A percentile compares a stretch with the other conserved stretches of the same genome.
These are phyloP conservation scores for Aureobasidium sp. DNA, from an alignment of 2,329 filamentous ascomycete species.

Conservation along the genomic window DNA sequence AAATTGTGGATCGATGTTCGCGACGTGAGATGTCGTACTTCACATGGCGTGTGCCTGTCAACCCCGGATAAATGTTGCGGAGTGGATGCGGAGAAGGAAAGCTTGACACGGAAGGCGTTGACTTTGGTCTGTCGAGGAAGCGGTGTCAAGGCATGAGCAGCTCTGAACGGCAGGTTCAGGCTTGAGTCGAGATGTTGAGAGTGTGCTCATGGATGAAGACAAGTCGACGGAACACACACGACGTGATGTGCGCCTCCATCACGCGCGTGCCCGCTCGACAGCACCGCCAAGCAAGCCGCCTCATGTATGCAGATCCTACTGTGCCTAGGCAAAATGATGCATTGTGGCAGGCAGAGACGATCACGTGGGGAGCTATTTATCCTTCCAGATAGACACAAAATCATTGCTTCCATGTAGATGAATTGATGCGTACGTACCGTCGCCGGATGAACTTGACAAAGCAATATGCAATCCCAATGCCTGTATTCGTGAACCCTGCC, in stretches of 20 bases:
- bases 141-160: background rate
- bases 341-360: slow-evolving; percentile 8
- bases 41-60: background rate
- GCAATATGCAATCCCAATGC: slow-evolving; percentile 4
- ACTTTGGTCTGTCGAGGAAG: background rate
- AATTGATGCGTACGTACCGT: slow-evolving; percentile 10
- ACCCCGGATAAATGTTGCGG: slow-evolving; percentile 11
- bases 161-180: background rate
- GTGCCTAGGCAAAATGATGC: too few relatives aligned
- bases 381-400: background rate
- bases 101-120: background rate
- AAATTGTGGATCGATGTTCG: background rate
- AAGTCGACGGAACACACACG: slow-evolving; percentile 3
- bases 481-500: slow-evolving; percentile 2
- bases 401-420: background rate
- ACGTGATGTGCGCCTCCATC: slow-evolving; percentile 3
- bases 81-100: slow-evolving; percentile 11
- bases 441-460: slow-evolving; percentile 11
- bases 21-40: background rate
- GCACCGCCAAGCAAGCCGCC: slow-evolving; percentile 8
- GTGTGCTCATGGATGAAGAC: background rate
- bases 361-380: slow-evolving; percentile 11
- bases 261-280: slow-evolving; percentile 12
- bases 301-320: background rate
- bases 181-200: background rate